Evolutionary conservation across 2,329 filamentous ascomycete genomes (phyloP).

Genomic region (Simplicillium aogashimaense): DNA sequence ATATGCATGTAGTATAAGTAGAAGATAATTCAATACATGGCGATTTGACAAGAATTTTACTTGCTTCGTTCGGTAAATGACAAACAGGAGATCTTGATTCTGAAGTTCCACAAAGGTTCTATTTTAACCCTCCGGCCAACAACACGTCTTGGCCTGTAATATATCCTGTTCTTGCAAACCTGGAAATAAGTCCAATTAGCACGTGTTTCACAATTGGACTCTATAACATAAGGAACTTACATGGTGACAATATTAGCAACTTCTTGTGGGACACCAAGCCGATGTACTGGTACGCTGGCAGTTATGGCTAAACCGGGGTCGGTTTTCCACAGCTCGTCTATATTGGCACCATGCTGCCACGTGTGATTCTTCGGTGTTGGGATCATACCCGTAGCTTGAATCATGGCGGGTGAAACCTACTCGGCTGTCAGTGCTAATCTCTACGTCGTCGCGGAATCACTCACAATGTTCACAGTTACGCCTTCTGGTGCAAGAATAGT

Average conservation of each 20-base stretch:
- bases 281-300: conserved; percentile 20
- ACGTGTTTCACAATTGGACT: neutral
- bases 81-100: too few species aligned
- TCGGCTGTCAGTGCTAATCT: neutral
- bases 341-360: conserved; percentile 17
- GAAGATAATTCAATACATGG: too few species aligned
- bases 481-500: conserved; percentile 47
- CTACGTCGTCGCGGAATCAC: neutral
- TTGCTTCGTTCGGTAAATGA: too few species aligned
- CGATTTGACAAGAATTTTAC: too few species aligned
- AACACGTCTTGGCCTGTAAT: conserved; percentile 18
- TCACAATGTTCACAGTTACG: conserved; percentile 48
- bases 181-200: conserved; percentile 4
- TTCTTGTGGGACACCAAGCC: conserved; percentile 22
- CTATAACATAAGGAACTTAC: conserved; percentile 13
- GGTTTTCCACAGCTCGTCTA: conserved; percentile 16
- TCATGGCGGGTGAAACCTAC: conserved; percentile 58
- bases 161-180: conserved; percentile 19
- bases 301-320: conserved; percentile 25
- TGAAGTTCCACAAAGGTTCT: neutral
- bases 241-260: conserved; percentile 22
- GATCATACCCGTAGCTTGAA: conserved; percentile 55
- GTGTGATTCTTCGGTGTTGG: conserved; percentile 30
- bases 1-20: too few species aligned
- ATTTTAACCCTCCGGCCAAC: conserved; percentile 16